A percentile compares a stretch with the other conserved stretches of the same genome.
Conservation (phyloP, 1,284 basidiomycete species). For the Phylloboletellus chloephorus region DNA sequence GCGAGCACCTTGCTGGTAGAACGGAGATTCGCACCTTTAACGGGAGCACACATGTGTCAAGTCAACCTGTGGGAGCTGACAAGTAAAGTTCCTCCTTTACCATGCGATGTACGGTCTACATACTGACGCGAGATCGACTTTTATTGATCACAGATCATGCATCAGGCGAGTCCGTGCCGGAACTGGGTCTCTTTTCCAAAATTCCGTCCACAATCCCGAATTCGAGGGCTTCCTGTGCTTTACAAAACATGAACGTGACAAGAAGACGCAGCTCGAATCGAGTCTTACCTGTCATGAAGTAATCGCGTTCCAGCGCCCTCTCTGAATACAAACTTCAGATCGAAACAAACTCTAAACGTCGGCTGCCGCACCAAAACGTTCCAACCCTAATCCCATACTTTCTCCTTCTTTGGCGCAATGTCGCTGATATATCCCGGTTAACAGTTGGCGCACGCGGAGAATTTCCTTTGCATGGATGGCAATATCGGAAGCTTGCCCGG, state of each 20-base stretch:
- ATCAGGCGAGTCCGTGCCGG: slow-evolving; percentile 32
- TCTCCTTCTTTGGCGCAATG: slow-evolving; percentile 72
- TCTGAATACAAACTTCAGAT: slow-evolving; percentile 43
- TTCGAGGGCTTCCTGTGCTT: slow-evolving; percentile 78
- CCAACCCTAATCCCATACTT: slow-evolving; percentile 53
- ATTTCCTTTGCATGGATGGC: slow-evolving; percentile 94
- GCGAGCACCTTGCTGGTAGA: too few relatives aligned
- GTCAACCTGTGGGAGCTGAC: slow-evolving; percentile 20
- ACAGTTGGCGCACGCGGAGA: slow-evolving; percentile 72
- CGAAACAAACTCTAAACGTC: slow-evolving; percentile 9
- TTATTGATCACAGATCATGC: slow-evolving; percentile 16
- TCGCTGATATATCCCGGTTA: slow-evolving; percentile 81
- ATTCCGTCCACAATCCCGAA: slow-evolving; percentile 92
- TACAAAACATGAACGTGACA: slow-evolving; percentile 20
- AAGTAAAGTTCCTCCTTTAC: slow-evolving; percentile 12
- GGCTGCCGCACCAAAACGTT: slow-evolving; percentile 67
- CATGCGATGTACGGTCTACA: slow-evolving; percentile 2
- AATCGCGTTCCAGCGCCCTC: slow-evolving; percentile 85
- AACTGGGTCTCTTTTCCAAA: slow-evolving; percentile 62
- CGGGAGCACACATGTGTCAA: slow-evolving; percentile 16
- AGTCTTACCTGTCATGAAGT: slow-evolving; percentile 81
- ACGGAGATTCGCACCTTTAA: slow-evolving; percentile 25
- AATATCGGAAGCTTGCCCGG: slow-evolving; percentile 90
- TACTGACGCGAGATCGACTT: slow-evolving; percentile 12
- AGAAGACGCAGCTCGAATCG: slow-evolving; percentile 14